Evolutionary conservation across 345 rosid species (phyloP).

Genomic region (Viola odorata): DNA sequence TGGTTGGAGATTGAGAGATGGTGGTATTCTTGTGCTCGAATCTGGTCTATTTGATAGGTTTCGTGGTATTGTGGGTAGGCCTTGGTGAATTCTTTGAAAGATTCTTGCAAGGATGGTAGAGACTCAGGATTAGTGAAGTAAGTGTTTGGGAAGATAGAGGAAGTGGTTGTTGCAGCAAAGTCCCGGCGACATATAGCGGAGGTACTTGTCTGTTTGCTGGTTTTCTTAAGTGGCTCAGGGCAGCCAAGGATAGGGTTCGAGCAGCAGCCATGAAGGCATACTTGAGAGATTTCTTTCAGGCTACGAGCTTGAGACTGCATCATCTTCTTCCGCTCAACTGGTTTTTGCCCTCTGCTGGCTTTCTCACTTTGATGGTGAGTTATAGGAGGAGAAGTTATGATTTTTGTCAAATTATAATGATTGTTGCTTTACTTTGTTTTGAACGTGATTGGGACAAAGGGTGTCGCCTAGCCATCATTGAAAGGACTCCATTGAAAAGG

Average conservation of each 20-base stretch:
- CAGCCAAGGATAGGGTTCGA: slow-evolving; percentile 30
- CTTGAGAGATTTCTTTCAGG: slow-evolving; percentile 36
- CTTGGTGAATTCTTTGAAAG: slow-evolving; percentile 54
- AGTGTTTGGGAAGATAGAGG: slow-evolving; percentile 63
- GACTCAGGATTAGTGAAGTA: slow-evolving; percentile 76
- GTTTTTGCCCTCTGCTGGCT: not conserved
- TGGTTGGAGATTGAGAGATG: slow-evolving; percentile 57
- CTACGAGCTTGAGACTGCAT: slow-evolving; percentile 22
- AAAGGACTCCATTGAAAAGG: too few species aligned
- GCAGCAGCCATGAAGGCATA: slow-evolving; percentile 62
- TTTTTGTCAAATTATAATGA: too few species aligned
- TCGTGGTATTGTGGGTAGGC: slow-evolving; percentile 59
- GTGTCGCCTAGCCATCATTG: too few species aligned
- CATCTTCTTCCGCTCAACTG: slow-evolving; percentile 26
- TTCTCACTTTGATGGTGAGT: too few species aligned
- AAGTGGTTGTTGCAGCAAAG: slow-evolving; percentile 52
- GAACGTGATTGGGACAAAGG: too few species aligned
- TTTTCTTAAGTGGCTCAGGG: slow-evolving; percentile 32
- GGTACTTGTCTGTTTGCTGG: slow-evolving; percentile 35
- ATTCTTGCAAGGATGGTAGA: slow-evolving; percentile 61
- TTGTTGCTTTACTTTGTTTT: too few species aligned
- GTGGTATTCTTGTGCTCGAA: slow-evolving; percentile 56
- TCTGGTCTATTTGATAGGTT: slow-evolving; percentile 49
- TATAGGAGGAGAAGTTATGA: too few species aligned
- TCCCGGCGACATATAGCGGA: slow-evolving; percentile 56